These are phyloP conservation scores for Coemansia sp. DNA, from an alignment of 192 early-diverging fungal genomes.

Conservation along the genomic window DNA sequence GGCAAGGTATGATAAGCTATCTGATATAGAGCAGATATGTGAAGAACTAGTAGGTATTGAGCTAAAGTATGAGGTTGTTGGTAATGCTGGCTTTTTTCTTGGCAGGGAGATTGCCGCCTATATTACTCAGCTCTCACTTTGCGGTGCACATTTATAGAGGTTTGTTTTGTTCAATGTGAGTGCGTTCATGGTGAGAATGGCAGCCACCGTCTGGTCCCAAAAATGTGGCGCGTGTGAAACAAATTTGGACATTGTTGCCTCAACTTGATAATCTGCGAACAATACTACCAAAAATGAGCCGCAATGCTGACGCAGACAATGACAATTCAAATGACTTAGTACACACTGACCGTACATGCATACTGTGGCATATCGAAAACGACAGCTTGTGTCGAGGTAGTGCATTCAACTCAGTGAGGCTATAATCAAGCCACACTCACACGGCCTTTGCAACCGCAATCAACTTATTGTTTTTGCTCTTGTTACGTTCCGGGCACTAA, in stretches of 20 bases:
- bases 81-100: too few species aligned
- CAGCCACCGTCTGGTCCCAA: not conserved
- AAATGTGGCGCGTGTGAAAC: not conserved
- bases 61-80: not conserved
- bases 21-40: not conserved
- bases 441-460: slow-evolving; percentile 35
- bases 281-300: not conserved
- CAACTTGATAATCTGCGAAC: slow-evolving; percentile 62
- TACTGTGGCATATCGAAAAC: not conserved
- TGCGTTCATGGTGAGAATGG: not conserved
- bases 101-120: too few species aligned
- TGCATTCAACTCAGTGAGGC: slow-evolving; percentile 61
- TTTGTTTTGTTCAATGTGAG: too few species aligned
- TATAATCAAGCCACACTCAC: slow-evolving; percentile 55
- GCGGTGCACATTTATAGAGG: too few species aligned
- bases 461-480: too few species aligned
- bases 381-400: slow-evolving; percentile 6
- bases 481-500: too few species aligned
- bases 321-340: slow-evolving; percentile 41
- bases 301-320: not conserved
- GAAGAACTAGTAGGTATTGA: not conserved
- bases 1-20: not conserved
- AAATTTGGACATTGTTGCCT: not conserved
- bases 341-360: not conserved
- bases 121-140: too few species aligned